Base-by-base conservation (phyloP, 2,329 filamentous ascomycete genomes). In the Colletotrichum spinosum region DNA sequence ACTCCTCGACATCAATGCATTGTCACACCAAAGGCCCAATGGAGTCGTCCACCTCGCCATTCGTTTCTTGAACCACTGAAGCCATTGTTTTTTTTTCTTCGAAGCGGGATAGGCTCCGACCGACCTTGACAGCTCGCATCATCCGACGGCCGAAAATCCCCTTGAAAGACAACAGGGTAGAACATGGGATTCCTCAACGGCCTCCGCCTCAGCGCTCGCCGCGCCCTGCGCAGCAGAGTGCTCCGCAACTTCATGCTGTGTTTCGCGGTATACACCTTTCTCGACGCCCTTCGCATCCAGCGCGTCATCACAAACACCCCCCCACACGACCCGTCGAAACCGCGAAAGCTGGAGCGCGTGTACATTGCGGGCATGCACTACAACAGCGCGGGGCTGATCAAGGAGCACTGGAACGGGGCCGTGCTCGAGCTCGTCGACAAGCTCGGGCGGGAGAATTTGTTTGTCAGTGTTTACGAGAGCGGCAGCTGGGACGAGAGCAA, bases 311-410 rank as follows among this genome's bases (percentile, higher is more conserved):
- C 67, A 13, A 15, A 11, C 17, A 35, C 52, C 15, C 38, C 60
- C 50, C 25, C 45, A 13, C 65, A 60, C 60, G 60, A 67, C 17
- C 49, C 61, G 57, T 69, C 73, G 58, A 53, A 60, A 12, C 68
- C 67, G 9, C 72, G 74, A 49, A 72, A 69, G 25, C 70, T 67
- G 52, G 76, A 80, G 71, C 77, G 79, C 68, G 84, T 93, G 67
- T 93, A 88, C 77, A 91, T 93, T 66, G 87, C 89, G 5, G 87
- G 86, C 67, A 87, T 90, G 72, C 89, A 91, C 72, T 92, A 89
- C 83, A 92, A 91, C 71, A 87, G 87, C 68, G 90, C 85, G 65
- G 73, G 74, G 2, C 79, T 92, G 33, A 80, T 93, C 2, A 82
- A 85, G 8, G 79, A 79, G 6, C 83, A 89, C 70, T 93, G 90